Conservation (phyloP, 345 rosid species). For the Carallia brachiata region DNA sequence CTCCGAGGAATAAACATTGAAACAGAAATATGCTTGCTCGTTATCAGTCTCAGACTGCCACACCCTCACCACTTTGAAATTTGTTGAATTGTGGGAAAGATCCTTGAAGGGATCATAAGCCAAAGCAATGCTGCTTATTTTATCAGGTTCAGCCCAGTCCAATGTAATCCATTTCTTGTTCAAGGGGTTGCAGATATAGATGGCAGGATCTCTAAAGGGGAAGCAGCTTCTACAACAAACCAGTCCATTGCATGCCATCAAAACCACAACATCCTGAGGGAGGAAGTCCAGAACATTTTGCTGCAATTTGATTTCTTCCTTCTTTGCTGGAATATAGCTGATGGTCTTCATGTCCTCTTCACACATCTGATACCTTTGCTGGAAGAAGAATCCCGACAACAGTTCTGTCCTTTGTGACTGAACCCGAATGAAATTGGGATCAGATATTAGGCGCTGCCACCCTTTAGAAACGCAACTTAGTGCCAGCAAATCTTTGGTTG, state of each 20-base stretch:
- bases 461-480: constrained; percentile 33
- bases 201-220: constrained; percentile 26
- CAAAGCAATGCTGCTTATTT: constrained; percentile 26
- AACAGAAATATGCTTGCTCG: constrained; percentile 18
- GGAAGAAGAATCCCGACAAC: constrained; percentile 39
- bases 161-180: constrained; percentile 35
- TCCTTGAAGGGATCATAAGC: constrained; percentile 35
- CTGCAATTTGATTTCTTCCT: constrained; percentile 8
- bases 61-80: constrained; percentile 34
- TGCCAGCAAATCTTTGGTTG: constrained; percentile 28
- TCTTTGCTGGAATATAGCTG: constrained; percentile 32
- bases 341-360: constrained; percentile 25
- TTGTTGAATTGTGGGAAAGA: constrained; percentile 8
- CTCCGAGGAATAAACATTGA: constrained; percentile 30
- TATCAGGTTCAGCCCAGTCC: constrained; percentile 27
- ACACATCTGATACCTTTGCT: constrained; percentile 22
- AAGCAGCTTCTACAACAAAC: constrained; percentile 35
- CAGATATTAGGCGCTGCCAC: constrained; percentile 30
- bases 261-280: constrained; percentile 35
- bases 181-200: constrained; percentile 44
- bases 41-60: constrained; percentile 10
- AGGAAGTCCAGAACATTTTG: constrained; percentile 33
- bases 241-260: constrained; percentile 41
- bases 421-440: constrained; percentile 24
- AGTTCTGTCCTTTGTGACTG: constrained; percentile 30